Base-by-base conservation (phyloP, 2,329 filamentous ascomycete genomes). In the Paecilomyces sp. region DNA sequence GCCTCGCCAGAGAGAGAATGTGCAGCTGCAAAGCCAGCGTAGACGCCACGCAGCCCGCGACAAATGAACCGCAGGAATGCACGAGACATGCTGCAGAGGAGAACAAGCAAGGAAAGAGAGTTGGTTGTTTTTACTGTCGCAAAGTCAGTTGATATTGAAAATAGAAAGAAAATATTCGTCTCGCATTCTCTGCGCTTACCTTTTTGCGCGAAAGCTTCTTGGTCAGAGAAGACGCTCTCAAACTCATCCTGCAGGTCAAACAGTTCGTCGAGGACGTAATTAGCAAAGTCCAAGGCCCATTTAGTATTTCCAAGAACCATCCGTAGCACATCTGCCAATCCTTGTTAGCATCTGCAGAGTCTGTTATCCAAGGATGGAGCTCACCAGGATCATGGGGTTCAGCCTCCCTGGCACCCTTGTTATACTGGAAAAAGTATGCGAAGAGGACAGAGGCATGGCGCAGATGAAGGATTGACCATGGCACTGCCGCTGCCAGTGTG, bases 61-160 rank as follows among this genome's bases (percentile, higher is more conserved):
- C 85, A 89, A 55, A 86, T 80, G 31, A 88, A 85, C 28, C 85
- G 85, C 24, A 95, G 79, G 63, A 93, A 88, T 22, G 85, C 85
- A 12, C 91, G 85, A 11, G 88, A 88, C 57, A 88, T 86, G 31
- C 89, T 92, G 67, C 87, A 89, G 31, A 95, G 82, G 22, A 94
- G 71, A 13, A 95, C 79, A 61, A 80, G 64, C 25, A 80, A 70
- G 54, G 77, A 69, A 8, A 79, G 71, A 7, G 77, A 79, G 57
- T 62, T 67, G 12, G 67, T 71, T 18, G 68, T 62, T 73, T 75
- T 76, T 34, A 75, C 72, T 75, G 50, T 25, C 15, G 69, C 68
- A 41, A 64, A 65, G 47, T 61, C 15, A 62, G 57, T 51, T 63
- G 64, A 7, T 61, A 47, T 57, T 67, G 22, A 51, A 24, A n/a